Conservation (phyloP, 2,329 filamentous ascomycete species). For the Colletotrichum sp. region DNA sequence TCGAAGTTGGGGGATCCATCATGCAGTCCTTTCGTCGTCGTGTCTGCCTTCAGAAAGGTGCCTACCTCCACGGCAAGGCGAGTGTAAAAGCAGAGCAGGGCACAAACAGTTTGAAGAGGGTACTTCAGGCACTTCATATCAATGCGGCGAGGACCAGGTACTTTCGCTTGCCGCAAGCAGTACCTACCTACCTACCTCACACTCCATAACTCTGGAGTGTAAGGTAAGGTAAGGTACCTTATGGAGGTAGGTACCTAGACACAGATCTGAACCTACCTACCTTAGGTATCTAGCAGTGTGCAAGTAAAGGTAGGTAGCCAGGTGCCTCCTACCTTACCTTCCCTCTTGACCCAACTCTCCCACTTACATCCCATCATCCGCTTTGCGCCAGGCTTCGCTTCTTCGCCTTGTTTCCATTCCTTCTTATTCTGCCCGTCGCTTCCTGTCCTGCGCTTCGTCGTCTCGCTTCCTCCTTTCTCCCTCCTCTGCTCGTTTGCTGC, state of each 20-base stretch:
- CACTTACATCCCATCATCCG: constrained; percentile 10
- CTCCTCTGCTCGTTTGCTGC: background rate
- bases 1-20: background rate
- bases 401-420: background rate
- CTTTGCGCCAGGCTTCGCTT: constrained; percentile 15
- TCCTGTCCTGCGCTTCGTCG: background rate
- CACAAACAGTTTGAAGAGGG: background rate
- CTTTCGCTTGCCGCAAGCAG: background rate
- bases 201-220: background rate
- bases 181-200: background rate
- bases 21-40: background rate
- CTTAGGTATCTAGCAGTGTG: background rate
- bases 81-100: background rate
- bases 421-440: constrained; percentile 2
- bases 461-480: background rate
- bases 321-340: background rate
- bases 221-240: background rate
- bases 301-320: background rate
- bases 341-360: background rate
- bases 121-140: background rate
- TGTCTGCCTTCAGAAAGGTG: background rate
- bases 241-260: background rate
- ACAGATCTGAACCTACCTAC: background rate
- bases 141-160: background rate
- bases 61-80: background rate